Evolutionary conservation across 2,329 filamentous ascomycete species (phyloP), one percentile per base, ranked within the genome.

Genomic region (Aspergillus piperis): DNA sequence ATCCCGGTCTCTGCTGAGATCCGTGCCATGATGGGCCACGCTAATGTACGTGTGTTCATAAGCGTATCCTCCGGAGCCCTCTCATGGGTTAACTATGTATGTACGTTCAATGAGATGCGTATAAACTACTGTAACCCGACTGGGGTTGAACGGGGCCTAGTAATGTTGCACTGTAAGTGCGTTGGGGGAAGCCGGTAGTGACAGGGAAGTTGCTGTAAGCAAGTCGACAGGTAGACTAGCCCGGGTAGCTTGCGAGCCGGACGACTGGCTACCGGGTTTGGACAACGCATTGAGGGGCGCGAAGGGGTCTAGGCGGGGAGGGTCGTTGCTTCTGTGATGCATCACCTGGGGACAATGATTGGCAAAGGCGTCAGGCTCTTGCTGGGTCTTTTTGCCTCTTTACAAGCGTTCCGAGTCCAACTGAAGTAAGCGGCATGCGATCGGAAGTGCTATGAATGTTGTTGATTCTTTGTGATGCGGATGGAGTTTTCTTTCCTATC

Each of bases 201-300:
- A 11, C 53, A 55, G 53, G 53, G 53, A 55, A 36, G 39, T 44
- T 32, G 41, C 41, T 44, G 39, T 55, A 55, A 44, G 53, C 39
- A 36, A 47, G 53, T 55, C 53, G 53, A 55, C 53, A 55, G 53
- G 53, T 55, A 55, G 39, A 55, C 53, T 47, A 55, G 39, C 41
- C 11, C 17, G 17, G 23, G 47, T 30, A 50, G 25, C 47, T 50
- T 17, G 47, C 23, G 47, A 50, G 47, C 23, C 44, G 44, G 44
- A 27, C 15, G 38, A 42, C 39, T 47, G 39, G 39, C 42, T 55
- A 32, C 53, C 53, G 39, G 53, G 41, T 47, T 55, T 44, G 41
- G 39, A 30, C 53, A 55, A 36, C 53, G 39, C 53, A 55, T 47
- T 39, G 15, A 36, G 21, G 50, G 50, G 50, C n/a, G 38, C 51